Percentiles rank a stretch among this genome's conserved stretches.
Evolutionary conservation across 768 basidiomycete species (phyloP).

Genomic region (Suillus spraguei): DNA sequence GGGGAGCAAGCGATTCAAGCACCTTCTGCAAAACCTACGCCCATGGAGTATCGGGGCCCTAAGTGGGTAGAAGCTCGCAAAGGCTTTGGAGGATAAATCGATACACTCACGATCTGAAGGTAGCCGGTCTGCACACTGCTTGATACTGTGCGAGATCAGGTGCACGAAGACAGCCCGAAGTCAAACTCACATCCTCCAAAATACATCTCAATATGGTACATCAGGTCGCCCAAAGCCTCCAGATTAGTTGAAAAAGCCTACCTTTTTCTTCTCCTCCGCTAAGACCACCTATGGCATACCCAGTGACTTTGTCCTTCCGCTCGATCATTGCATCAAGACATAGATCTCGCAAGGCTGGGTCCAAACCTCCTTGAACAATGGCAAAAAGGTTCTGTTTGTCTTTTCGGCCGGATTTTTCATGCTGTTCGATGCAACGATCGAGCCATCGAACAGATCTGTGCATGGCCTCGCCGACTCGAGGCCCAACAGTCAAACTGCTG

Average conservation of each 20-base stretch:
- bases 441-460: constrained; percentile 87
- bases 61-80: constrained; percentile 12
- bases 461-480: constrained; percentile 88
- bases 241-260: constrained; percentile 28
- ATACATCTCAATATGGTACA: constrained; percentile 54
- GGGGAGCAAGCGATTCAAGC: constrained; percentile 11
- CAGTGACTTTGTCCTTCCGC: constrained; percentile 75
- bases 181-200: constrained; percentile 78
- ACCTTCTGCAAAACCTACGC: constrained; percentile 93
- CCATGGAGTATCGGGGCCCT: constrained; percentile 96
- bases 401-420: constrained; percentile 66
- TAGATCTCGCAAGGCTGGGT: constrained; percentile 65
- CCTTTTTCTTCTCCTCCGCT: constrained; percentile 95
- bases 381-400: constrained; percentile 84
- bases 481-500: constrained; percentile 76
- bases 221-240: constrained; percentile 11
- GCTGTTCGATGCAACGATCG: constrained; percentile 81
- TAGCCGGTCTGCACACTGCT: constrained; percentile 77
- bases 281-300: constrained; percentile 89
- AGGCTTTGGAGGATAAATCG: constrained; percentile 6
- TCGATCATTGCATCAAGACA: constrained; percentile 84
- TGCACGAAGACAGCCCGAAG: constrained; percentile 6
- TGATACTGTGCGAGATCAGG: constrained; percentile 54
- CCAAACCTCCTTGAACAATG: constrained; percentile 88
- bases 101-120: constrained; percentile 69